Base-by-base conservation (phyloP, 2,329 filamentous ascomycete genomes). In the Trichoderma simmonsii region DNA sequence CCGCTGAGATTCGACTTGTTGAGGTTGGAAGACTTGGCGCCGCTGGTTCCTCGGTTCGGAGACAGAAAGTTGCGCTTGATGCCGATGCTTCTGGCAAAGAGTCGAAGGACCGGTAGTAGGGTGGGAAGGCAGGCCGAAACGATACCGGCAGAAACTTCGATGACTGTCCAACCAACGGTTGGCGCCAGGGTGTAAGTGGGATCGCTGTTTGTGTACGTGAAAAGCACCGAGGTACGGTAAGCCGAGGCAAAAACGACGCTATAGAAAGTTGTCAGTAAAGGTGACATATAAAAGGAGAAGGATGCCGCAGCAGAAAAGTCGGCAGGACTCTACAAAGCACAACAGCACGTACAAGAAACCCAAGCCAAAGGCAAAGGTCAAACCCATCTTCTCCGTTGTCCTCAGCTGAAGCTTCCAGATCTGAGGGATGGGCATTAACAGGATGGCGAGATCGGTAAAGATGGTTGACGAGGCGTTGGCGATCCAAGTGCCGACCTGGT, bases 51-150 rank as follows among this genome's bases (percentile, higher is more conserved):
- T 26, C 48, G 28, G 11, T 18, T 59, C 9, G 72, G 24, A 3
- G 69, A 71, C 8, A 71, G 30, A 21, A 71, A 60, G 18, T 43
- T 67, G 12, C 43, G 24, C 61, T 68, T 63, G 68, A 71, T 68
- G 28, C 72, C 69, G 8, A 71, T 67, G 11, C 24, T 68, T 34
- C 24, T 43, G 8, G 32, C 7, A 12, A 71, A 68, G 24, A 67
- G 56, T 39, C 72, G 54, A 7, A 87, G 73, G 14, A 86, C 81
- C 3, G 86, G 85, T 6, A 85, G 81, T 51, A 88, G 78, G 0
- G 86, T 87, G 0, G 87, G 87, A 0, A 88, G 83, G 73, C 85
- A 87, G 7, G 86, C 86, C 0, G 85, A 86, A 63, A 87, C 80
- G 75, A 89, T 86, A 66, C 85, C 86, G 0, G 83, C 83, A 0